Evolutionary conservation across 2,329 filamentous ascomycete species (phyloP).

Genomic region (Claviceps sp.): DNA sequence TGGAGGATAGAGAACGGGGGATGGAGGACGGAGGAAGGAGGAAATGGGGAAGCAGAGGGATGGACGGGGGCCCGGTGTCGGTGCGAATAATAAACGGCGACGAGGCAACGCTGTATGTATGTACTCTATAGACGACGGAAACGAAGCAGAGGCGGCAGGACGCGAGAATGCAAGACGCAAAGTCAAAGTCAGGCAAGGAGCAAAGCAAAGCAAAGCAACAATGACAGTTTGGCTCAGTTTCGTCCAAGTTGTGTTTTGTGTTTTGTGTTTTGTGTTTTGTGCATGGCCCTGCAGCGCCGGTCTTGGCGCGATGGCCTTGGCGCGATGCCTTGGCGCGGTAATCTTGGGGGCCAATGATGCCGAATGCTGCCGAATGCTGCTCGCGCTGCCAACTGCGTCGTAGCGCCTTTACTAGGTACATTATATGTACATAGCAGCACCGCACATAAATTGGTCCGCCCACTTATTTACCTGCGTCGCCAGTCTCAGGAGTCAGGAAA

Average conservation of each 20-base stretch:
- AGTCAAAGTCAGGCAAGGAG: background rate
- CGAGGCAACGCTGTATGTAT: background rate
- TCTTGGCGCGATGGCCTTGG: no score
- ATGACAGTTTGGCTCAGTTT: no score
- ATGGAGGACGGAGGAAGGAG: no score
- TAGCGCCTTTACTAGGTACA: background rate
- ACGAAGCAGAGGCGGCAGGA: background rate
- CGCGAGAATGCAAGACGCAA: background rate
- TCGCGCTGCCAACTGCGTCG: background rate
- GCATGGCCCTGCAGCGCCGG: no score
- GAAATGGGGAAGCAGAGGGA: background rate
- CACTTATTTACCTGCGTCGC: background rate
- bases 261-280: no score
- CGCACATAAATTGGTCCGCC: slow-evolving; percentile 3
- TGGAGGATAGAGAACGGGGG: no score
- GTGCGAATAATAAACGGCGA: background rate
- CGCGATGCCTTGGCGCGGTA: no score
- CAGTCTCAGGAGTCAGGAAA: background rate
- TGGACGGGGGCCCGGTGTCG: background rate
- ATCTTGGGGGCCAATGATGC: no score
- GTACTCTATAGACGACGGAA: no score
- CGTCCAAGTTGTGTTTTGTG: no score
- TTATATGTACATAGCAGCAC: slow-evolving; percentile 3
- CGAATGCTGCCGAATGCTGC: no score
- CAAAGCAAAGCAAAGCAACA: no score